A percentile compares a stretch with the other conserved stretches of the same genome.
Evolutionary conservation across 495 filamentous ascomycete genomes (phyloP).

Genomic region (Penicillium diatomitis): DNA sequence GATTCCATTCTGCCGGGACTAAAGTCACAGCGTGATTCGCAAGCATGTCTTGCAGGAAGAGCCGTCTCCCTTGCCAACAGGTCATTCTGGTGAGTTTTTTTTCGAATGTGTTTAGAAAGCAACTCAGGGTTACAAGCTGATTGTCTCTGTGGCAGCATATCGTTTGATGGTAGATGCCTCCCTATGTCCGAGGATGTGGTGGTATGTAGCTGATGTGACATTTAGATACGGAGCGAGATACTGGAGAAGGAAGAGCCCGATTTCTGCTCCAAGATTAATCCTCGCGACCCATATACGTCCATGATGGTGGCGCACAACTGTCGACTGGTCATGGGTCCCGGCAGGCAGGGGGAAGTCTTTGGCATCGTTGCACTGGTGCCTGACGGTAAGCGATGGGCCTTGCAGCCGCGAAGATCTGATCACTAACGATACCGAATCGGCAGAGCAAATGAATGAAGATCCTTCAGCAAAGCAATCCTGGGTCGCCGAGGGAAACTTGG

Average conservation of each 20-base stretch:
- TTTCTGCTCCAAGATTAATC: slow-evolving; percentile 18
- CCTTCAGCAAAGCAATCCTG: slow-evolving; percentile 11
- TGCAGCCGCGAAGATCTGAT: neutral
- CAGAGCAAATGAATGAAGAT: slow-evolving; percentile 20
- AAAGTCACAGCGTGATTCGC: slow-evolving; percentile 11
- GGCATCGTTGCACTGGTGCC: slow-evolving; percentile 15
- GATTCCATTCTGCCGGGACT: neutral
- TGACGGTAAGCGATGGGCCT: slow-evolving; percentile 3
- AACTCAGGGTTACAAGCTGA: neutral
- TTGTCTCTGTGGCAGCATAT: slow-evolving; percentile 7
- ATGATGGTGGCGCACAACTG: slow-evolving; percentile 17
- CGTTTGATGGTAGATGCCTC: slow-evolving; percentile 13
- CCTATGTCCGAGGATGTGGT: neutral
- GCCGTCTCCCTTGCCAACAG: slow-evolving; percentile 7
- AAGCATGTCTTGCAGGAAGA: slow-evolving; percentile 7
- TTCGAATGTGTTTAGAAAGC: no score
- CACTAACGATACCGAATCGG: neutral
- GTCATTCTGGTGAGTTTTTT: slow-evolving; percentile 14
- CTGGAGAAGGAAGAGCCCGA: slow-evolving; percentile 13
- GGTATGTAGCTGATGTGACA: neutral
- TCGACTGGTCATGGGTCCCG: slow-evolving; percentile 16
- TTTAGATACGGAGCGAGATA: slow-evolving; percentile 9
- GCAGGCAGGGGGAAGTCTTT: slow-evolving; percentile 13
- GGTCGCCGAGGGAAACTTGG: slow-evolving; percentile 16
- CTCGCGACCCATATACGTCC: slow-evolving; percentile 13